Evolutionary conservation across 441 rosid genomes (phyloP).

Genomic region (Arabidopsis lyrata): DNA sequence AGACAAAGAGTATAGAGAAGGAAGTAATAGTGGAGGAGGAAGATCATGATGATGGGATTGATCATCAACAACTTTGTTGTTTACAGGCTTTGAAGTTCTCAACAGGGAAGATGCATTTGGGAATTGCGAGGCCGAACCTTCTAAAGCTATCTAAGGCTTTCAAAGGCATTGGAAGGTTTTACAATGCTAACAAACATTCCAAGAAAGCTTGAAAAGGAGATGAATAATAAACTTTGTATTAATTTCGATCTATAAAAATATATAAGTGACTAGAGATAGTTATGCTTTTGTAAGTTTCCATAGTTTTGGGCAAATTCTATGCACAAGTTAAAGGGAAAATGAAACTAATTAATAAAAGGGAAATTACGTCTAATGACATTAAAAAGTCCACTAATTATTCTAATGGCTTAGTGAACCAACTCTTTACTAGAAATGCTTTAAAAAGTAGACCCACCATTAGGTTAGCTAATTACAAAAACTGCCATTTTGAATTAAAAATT

Average conservation of each 20-base stretch:
- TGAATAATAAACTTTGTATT: conserved; percentile 21
- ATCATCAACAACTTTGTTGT: conserved; percentile 74
- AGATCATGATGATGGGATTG: conserved; percentile 68
- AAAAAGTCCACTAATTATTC: too few relatives aligned
- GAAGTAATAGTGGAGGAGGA: conserved; percentile 49
- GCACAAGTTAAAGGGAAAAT: neutral
- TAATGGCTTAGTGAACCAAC: too few relatives aligned
- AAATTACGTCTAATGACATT: too few relatives aligned
- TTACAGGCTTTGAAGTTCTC: conserved; percentile 90
- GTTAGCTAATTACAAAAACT: too few relatives aligned
- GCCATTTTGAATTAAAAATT: too few relatives aligned
- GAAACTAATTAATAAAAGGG: too few relatives aligned
- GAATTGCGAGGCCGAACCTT: conserved; percentile 84
- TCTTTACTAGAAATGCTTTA: too few relatives aligned
- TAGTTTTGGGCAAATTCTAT: conserved; percentile 24
- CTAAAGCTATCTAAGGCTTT: conserved; percentile 69
- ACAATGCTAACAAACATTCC: conserved; percentile 56
- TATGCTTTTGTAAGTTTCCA: conserved; percentile 32
- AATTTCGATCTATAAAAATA: neutral
- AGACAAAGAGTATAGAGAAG: conserved; percentile 40
- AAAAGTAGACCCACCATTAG: too few relatives aligned
- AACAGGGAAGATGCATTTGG: conserved; percentile 87
- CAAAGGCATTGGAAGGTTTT: conserved; percentile 76
- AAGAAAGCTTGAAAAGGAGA: conserved; percentile 50
- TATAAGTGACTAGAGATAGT: conserved; percentile 12